Evolutionary conservation across 768 basidiomycete species (phyloP), one percentile per base, ranked within the genome.

Genomic region (Lanmaoa pseudosensibilis): DNA sequence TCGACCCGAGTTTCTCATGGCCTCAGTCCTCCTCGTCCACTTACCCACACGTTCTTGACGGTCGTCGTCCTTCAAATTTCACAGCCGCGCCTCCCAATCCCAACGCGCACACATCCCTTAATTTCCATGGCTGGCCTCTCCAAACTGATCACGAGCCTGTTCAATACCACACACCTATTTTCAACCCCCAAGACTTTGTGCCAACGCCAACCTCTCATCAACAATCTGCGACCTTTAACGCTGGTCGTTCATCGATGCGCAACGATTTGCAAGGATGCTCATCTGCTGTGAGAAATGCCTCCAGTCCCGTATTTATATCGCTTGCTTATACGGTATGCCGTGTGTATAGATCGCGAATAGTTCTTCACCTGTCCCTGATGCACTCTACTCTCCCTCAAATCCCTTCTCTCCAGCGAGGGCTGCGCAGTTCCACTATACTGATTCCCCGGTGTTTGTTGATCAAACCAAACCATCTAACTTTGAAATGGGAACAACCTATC

Each of bases 161-260:
- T 37, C 34, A 18, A 19, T 2, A 13, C 39, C 1, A 9, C 46
- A 1, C 34, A 32, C 8, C 18, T 2, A 6, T 5, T 21, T 39
- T 10, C 15, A 8, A 15, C 6, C n/a, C 30, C 11, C 40, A 8
- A 8, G 10, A 40, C 5, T 21, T 25, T 32, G 30, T 5, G 6
- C 4, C 2, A 27, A 38, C 18, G 3, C 6, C 58, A 30, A 34
- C 27, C 11, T 8, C 33, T 19, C 37, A 5, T 2, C 37, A 16
- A 1, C n/a, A 8, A 25, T 25, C 34, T 11, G 6, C 11, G 13
- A 5, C 5, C 11, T 0, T 32, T 2, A 0, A 12, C 9, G 3
- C n/a, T 21, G 19, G 23, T 2, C 2, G 0, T 25, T 13, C 19
- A 18, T 23, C 18, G 12, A 21, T 12, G 4, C 3, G 16, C 4